These are phyloP conservation scores for Avena eriantha DNA, from an alignment of 176 grass and related monocot species.

Conservation along the genomic window DNA sequence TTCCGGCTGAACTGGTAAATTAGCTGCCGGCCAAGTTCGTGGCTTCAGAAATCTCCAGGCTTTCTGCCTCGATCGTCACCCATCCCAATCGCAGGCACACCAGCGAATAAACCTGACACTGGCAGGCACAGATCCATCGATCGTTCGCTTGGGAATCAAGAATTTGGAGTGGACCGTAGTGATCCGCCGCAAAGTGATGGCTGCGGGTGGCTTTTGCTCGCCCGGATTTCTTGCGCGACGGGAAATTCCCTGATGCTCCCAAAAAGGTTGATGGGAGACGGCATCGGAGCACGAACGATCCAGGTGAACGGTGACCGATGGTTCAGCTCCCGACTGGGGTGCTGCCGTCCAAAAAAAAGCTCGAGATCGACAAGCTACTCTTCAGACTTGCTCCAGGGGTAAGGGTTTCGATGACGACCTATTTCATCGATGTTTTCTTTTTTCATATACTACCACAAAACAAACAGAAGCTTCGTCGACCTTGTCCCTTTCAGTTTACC, in stretches of 20 bases:
- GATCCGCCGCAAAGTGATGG: background rate
- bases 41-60: background rate
- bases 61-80: background rate
- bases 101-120: background rate
- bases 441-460: background rate
- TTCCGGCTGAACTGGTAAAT: background rate
- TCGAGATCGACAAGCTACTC: background rate
- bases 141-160: slow-evolving; percentile 34
- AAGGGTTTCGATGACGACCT: background rate
- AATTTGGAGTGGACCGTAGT: background rate
- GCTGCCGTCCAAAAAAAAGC: no score
- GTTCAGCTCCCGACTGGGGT: background rate
- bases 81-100: background rate
- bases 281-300: background rate
- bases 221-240: slow-evolving; percentile 15
- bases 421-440: background rate
- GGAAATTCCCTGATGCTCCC: background rate
- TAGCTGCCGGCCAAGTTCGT: background rate
- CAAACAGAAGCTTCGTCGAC: background rate
- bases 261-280: background rate
- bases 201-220: background rate
- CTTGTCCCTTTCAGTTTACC: slow-evolving; percentile 30
- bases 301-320: slow-evolving; percentile 4
- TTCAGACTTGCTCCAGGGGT: background rate
- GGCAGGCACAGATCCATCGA: background rate